Evolutionary conservation across 2,329 filamentous ascomycete species (phyloP).

Genomic region (Botrytis porri): DNA sequence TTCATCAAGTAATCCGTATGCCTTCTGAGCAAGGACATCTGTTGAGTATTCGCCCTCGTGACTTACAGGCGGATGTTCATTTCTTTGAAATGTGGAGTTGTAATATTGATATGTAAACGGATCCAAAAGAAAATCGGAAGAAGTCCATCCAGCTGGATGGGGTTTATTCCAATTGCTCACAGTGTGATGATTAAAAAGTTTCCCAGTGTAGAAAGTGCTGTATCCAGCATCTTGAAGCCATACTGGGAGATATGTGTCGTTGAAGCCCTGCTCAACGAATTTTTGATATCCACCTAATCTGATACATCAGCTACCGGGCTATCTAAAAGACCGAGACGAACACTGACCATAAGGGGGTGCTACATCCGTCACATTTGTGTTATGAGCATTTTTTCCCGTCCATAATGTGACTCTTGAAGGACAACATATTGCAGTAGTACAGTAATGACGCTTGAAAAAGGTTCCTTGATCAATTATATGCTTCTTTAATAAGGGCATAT

Average conservation of each 20-base stretch:
- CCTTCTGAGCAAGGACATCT: conserved; percentile 59
- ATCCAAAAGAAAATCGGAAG: conserved; percentile 59
- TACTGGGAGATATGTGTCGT: conserved; percentile 65
- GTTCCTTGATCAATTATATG: conserved; percentile 55
- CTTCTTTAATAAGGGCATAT: conserved; percentile 54
- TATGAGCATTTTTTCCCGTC: conserved; percentile 61
- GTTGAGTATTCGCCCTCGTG: conserved; percentile 48
- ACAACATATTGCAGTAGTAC: conserved; percentile 60
- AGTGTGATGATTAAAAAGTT: conserved; percentile 64
- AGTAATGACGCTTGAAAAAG: conserved; percentile 56
- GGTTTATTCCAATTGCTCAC: conserved; percentile 60
- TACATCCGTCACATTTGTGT: conserved; percentile 57
- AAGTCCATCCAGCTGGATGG: conserved; percentile 56
- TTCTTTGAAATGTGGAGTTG: conserved; percentile 62
- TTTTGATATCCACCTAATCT: conserved; percentile 57
- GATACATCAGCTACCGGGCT: conserved; percentile 28
- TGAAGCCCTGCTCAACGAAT: conserved; percentile 61
- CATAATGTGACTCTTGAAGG: conserved; percentile 59
- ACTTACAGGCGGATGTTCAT: conserved; percentile 53
- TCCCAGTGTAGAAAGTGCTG: conserved; percentile 71
- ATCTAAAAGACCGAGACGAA: background rate
- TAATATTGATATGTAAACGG: conserved; percentile 67
- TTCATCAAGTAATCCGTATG: conserved; percentile 59
- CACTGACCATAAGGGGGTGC: conserved; percentile 48
- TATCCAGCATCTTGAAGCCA: conserved; percentile 70